Base-by-base conservation (phyloP, 202 grass and related monocot species). In the Schoenoplectus triqueter region DNA sequence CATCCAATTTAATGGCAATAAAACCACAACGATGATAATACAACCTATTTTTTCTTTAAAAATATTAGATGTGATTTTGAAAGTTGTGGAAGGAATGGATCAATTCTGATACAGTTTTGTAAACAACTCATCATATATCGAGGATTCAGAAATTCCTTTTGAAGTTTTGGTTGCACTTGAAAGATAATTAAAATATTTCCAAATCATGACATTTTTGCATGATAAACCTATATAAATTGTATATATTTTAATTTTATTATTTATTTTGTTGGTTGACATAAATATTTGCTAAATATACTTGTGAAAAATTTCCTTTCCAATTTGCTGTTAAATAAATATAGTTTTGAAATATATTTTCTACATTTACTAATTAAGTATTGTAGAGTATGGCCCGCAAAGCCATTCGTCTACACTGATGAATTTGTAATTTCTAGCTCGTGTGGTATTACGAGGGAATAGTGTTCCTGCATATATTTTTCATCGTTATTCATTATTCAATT, bases 401-500 rank as follows among this genome's bases (percentile, higher is more conserved):
- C 48, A 75, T 31, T 10, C 46, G 8, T 73, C 18, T 73, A 51
- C 0, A 73, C 73, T n/a, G 52, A 4, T 56, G 4, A 76, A 72
- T 6, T 76, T 76, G 54, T 48, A 57, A 14, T 10, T 77, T 7
- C 10, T 3, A 17, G 59, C n/a, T 0, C 5, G n/a, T 72, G 51
- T n/a, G 49, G 18, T 41, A 72, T 72, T 50, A 72, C 45, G 10
- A 41, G 13, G 21, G 52, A 60, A 60, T 5, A 60, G 54, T 44
- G 19, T 8, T 61, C 39, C 31, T 60, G 52, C 39, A 78, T 60
- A 18, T 57, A 59, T 2, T 8, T 57, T 15, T 60, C 59, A 6
- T 77, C 41, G 9, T 78, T 59, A 40, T 78, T 39, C 0, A 60
- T 41, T 76, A 39, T 78, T 78, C 31, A 78, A 44, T 78, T 42